Base-by-base conservation (phyloP, 257 asterid species). In the Haberlea rhodopensis region DNA sequence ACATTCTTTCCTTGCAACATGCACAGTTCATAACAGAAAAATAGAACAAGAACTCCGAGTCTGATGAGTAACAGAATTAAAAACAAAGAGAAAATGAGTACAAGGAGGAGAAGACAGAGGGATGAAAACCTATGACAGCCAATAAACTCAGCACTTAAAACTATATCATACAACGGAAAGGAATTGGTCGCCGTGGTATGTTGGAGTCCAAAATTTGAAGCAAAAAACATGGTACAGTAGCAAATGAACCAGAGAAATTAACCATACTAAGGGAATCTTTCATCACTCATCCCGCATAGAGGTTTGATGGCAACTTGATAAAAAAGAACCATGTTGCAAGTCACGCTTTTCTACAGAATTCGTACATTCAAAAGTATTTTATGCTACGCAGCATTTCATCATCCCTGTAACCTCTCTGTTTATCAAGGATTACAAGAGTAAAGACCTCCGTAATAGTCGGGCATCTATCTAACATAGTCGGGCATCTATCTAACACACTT, bases 381-480 rank as follows among this genome's bases (percentile, higher is more conserved):
- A 29, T 3, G 70, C 22, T 52, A 23, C 3, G 5, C 13, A 6
- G 52, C 5, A 52, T 8, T 20, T 49, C 31, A 18, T 25, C 19
- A 49, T 49, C 51, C 62, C 10, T 29, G 48, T 53, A 54, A 69
- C 4, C 43, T 53, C 58, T 13, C 40, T 46, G 19, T 67, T 54
- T 25, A 65, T 55, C 32, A 57, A 58, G 21, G n/a, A 57, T 27
- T 24, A 60, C 18, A 57, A 23, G 0, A 20, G 27, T 29, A 40
- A 49, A 18, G 51, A 62, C 48, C n/a, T n/a, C 27, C 8, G 45
- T 20, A 32, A 16, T 16, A 64, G 51, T 24, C 20, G 22, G 19
- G 26, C 26, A 24, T 57, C 66, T 29, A 54, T 43, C 43, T 32
- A 22, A 13, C n/a, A n/a, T n/a, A n/a, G n/a, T n/a, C n/a, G n/a